Evolutionary conservation across 345 rosid species (phyloP), one percentile per base, ranked within the genome.

Genomic region (Ceriops tagal): DNA sequence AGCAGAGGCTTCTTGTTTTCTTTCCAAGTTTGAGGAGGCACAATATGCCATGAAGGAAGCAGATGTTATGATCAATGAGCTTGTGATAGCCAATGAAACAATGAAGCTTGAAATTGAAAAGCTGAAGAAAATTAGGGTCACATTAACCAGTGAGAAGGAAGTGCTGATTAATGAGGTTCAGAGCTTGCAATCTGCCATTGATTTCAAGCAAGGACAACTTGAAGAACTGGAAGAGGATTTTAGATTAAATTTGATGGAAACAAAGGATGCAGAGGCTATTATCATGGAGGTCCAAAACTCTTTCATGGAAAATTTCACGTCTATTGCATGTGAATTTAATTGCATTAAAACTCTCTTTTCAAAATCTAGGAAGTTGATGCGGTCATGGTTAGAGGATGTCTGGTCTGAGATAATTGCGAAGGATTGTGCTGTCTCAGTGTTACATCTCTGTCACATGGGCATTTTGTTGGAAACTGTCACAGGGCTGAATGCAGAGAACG

Each of bases 361-460:
- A 34, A 83, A 92, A 70, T 85, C 88, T 8, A 61, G 76, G 30
- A 90, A 78, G 80, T 65, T 83, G 69, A 83, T 83, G 75, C 75
- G 79, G 51, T 81, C 89, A 43, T 84, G 83, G 85, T 85, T 95
- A 75, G 99, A 92, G 76, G 97, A 95, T 72, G 74, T 95, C 71
- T 95, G 99, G 97, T 88, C 99, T 19, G 97, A 84, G 82, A 87
- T 95, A 66, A 80, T 92, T 61, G 83, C 75, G 72, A 90, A 92
- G 82, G 99, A 92, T 63, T 92, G 96, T 85, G 93, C 96, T 67
- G 73, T 95, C 60, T 89, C 99, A 34, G 91, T 91, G 68, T 76
- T 95, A 69, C 96, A 95, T 66, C 86, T 86, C 51, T 95, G 99
- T 79, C 96, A 95, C 73, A 90, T 85, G 88, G 97, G 99, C 61